Evolutionary conservation across 1,139 yeast genomes (phyloP).

Genomic region (Pichia sp.): DNA sequence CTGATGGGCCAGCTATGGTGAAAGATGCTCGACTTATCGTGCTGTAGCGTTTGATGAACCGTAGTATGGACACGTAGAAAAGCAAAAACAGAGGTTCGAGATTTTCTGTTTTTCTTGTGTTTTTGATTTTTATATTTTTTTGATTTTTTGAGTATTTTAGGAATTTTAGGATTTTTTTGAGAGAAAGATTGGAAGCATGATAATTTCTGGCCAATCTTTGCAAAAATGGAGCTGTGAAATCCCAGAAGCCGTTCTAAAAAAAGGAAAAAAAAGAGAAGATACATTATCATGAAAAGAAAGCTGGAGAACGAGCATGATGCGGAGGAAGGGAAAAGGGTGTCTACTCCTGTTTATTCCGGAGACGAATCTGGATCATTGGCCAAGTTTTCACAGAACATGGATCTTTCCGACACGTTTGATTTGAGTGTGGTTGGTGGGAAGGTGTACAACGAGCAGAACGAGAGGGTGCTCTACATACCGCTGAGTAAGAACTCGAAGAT

Average conservation of each 20-base stretch:
- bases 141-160: not conserved
- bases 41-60: not conserved
- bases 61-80: not conserved
- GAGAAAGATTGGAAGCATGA: too few species aligned
- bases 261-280: not conserved
- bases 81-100: not conserved
- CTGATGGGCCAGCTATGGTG: too few species aligned
- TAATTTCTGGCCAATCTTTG: not conserved
- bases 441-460: not conserved
- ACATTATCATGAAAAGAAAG: not conserved
- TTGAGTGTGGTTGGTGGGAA: not conserved
- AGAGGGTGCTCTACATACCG: conserved; percentile 6
- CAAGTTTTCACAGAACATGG: conserved; percentile 17
- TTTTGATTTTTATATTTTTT: not conserved
- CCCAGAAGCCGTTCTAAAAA: not conserved
- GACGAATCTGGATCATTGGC: not conserved
- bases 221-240: not conserved
- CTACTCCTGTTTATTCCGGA: not conserved
- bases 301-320: not conserved
- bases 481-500: conserved; percentile 27
- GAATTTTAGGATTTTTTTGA: too few species aligned
- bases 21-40: too few species aligned
- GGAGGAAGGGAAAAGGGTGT: not conserved
- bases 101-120: not conserved
- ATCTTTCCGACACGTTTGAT: conserved; percentile 7